Percentiles rank a stretch among this genome's conserved stretches.
Evolutionary conservation across 2,329 filamentous ascomycete species (phyloP).

Genomic region (Lachnellula subtilissima): DNA sequence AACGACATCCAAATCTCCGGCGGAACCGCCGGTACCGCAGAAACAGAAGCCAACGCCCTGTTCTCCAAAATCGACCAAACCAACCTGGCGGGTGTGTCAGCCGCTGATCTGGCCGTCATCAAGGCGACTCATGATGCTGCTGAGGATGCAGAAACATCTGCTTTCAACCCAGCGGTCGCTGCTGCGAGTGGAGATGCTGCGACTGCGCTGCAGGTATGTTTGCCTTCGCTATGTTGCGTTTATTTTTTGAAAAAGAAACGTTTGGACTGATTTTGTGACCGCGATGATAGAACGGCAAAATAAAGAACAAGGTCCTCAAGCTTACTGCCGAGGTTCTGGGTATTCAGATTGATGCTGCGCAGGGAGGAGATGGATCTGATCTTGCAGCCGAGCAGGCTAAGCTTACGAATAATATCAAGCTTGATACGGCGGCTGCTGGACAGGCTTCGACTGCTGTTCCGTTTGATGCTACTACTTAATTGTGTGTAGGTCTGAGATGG

Average conservation of each 20-base stretch:
- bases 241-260: not conserved
- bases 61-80: slow-evolving; percentile 38
- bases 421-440: slow-evolving; percentile 44
- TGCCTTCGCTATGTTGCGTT: not conserved
- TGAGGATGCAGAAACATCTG: slow-evolving; percentile 48
- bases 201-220: slow-evolving; percentile 42
- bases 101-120: slow-evolving; percentile 45
- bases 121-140: slow-evolving; percentile 47
- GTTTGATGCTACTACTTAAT: slow-evolving; percentile 31
- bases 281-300: slow-evolving; percentile 44
- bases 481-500: not conserved
- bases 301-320: slow-evolving; percentile 58
- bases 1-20: slow-evolving; percentile 44
- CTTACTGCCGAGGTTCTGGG: slow-evolving; percentile 47
- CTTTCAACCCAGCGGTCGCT: slow-evolving; percentile 51
- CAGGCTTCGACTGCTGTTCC: slow-evolving; percentile 38
- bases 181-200: slow-evolving; percentile 42
- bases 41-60: slow-evolving; percentile 40
- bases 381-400: slow-evolving; percentile 46
- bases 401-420: slow-evolving; percentile 48
- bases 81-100: slow-evolving; percentile 39
- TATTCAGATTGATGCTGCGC: slow-evolving; percentile 46
- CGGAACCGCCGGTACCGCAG: slow-evolving; percentile 42
- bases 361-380: slow-evolving; percentile 40
- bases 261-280: too few relatives aligned